Percentiles rank a stretch among this genome's conserved stretches.
These are phyloP conservation scores for Scheffersomyces quercinus DNA, from an alignment of 1,139 yeast species.

Conservation along the genomic window DNA sequence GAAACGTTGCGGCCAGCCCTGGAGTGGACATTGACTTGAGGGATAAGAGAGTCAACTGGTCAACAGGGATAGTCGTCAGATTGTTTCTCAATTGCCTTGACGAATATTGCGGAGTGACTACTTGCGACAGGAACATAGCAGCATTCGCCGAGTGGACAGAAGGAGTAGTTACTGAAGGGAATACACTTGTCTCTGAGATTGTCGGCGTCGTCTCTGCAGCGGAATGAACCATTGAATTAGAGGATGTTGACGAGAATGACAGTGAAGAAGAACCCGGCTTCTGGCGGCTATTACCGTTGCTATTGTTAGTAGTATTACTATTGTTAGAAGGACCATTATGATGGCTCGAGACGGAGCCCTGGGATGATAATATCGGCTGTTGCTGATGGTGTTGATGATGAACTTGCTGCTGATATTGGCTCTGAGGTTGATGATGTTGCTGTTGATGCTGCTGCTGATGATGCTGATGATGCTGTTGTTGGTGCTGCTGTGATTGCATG, in stretches of 20 bases:
- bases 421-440: neutral
- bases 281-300: neutral
- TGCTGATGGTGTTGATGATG: neutral
- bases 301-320: neutral
- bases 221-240: conserved; percentile 2
- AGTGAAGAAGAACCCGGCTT: conserved; percentile 6
- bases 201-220: conserved; percentile 1
- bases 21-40: conserved; percentile 4
- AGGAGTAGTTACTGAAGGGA: neutral
- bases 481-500: neutral
- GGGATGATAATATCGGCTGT: no score
- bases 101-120: conserved; percentile 7
- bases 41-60: conserved; percentile 13
- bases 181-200: neutral
- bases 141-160: neutral
- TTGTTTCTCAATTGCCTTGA: conserved; percentile 3
- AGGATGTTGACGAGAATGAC: conserved; percentile 10
- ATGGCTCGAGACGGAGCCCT: no score
- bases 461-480: neutral
- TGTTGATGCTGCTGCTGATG: neutral
- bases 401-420: neutral
- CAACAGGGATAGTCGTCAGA: conserved; percentile 13
- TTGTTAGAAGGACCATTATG: neutral
- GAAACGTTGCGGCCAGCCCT: neutral
- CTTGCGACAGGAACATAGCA: neutral